A percentile compares a stretch with the other conserved stretches of the same genome.
Conservation (phyloP, 106 monocot species). For the Dendrobium nobile region DNA sequence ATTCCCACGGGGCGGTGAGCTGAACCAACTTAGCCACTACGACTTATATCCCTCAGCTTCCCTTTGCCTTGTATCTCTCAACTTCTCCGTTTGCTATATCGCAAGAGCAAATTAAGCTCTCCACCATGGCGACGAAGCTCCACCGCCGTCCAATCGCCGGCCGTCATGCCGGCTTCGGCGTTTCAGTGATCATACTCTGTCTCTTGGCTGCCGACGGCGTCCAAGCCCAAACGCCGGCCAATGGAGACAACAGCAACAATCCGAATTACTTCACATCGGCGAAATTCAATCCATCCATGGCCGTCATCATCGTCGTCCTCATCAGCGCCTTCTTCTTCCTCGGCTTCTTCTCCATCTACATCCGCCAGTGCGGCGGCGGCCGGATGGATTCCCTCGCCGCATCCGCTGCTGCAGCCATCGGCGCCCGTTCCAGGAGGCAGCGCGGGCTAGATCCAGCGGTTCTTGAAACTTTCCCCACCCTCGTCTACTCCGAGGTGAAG, state of each 20-base stretch:
- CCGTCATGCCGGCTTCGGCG: not conserved
- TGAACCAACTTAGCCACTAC: not conserved
- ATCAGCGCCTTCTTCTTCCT: constrained; percentile 78
- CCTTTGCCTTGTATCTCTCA: not conserved
- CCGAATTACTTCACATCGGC: not conserved
- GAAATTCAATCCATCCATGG: constrained; percentile 64
- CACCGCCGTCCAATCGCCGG: not conserved
- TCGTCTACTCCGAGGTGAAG: constrained; percentile 83
- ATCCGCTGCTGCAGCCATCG: constrained; percentile 4
- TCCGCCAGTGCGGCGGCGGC: constrained; percentile 45
- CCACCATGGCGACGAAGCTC: not conserved
- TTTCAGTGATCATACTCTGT: constrained; percentile 9
- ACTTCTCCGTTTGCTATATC: not conserved
- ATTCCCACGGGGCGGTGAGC: not conserved
- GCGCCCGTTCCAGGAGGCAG: constrained; percentile 22
- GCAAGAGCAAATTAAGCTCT: not conserved
- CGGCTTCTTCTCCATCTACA: constrained; percentile 79
- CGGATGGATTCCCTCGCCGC: constrained; percentile 2
- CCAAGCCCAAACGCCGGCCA: constrained; percentile 11
- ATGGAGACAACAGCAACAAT: constrained; percentile 2
- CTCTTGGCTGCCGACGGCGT: constrained; percentile 11
- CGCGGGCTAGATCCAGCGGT: constrained; percentile 55
- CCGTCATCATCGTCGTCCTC: constrained; percentile 64
- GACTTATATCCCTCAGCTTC: too few species aligned
- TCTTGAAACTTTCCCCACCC: constrained; percentile 59